Conservation (phyloP, 2,329 filamentous ascomycete species). For the Aspergillus ibericus region DNA sequence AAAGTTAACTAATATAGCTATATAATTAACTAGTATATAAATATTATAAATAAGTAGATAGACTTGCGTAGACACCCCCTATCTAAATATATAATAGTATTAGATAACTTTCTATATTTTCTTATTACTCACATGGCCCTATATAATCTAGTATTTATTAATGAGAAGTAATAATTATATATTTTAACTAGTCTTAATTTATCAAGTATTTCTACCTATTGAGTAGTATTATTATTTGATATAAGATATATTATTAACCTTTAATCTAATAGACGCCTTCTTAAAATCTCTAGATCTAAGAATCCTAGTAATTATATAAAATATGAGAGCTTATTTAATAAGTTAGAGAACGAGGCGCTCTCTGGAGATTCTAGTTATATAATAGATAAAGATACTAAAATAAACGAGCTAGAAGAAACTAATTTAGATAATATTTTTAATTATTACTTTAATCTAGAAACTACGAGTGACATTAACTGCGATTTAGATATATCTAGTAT, state of each 20-base stretch:
- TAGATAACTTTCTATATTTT: constrained; percentile 16
- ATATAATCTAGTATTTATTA: constrained; percentile 14
- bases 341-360: not conserved
- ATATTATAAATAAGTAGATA: constrained; percentile 14
- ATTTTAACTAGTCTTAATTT: constrained; percentile 13
- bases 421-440: not conserved
- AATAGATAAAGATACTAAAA: not conserved
- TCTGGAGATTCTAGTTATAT: not conserved
- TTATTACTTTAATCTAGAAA: constrained; percentile 2
- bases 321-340: not conserved
- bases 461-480: constrained; percentile 10
- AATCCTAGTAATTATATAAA: not conserved
- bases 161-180: constrained; percentile 21
- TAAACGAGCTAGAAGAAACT: not conserved
- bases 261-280: not conserved
- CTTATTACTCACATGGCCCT: constrained; percentile 11
- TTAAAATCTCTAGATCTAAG: not conserved
- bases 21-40: constrained; percentile 21
- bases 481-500: constrained; percentile 16
- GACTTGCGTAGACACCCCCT: constrained; percentile 10
- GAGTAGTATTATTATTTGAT: constrained; percentile 21
- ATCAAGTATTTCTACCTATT: constrained; percentile 16
- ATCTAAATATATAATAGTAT: constrained; percentile 13
- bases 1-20: not conserved
- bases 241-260: constrained; percentile 9